Base-by-base conservation (phyloP, 768 basidiomycete genomes). In the Rhodotorula toruloides region DNA sequence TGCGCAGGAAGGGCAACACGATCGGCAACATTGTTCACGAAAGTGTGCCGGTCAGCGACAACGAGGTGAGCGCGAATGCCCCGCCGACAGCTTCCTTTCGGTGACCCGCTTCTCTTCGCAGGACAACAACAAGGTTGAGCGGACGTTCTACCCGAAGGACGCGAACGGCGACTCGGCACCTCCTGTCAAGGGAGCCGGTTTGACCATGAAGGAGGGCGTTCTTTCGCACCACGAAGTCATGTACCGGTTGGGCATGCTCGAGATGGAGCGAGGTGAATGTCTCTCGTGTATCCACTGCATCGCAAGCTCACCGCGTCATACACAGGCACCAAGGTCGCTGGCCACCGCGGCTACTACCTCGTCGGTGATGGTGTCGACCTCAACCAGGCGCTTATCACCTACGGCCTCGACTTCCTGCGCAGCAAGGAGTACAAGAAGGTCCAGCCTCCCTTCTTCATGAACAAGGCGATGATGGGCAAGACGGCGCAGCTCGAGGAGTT, bases 141-240 rank as follows among this genome's bases (percentile, higher is more conserved):
- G 85, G 65, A 90, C 85, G 61, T 98, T 89, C 88, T 87, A 91
- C 79, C 91, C 93, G 2, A 83, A 85, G 43, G 88, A 87, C 12
- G 86, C 80, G 36, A 85, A 90, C 71, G 88, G 87, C 31, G 84
- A 87, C 72, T 73, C 67, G 44, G 58, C 65, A 8, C 60, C 61
- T 27, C 71, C 71, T 1, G 50, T 54, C 57, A 68, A 68, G 63
- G 71, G 71, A 14, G 63, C 42, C 8, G 67, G 61, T 21, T 49
- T 65, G 21, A 58, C 54, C 22, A 84, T 83, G 76, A 72, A 76
- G 25, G 79, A 82, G 7, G 87, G 84, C 54, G 91, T 98, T 75
- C 83, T 98, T 79, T 87, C 94, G n/a, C 96, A 99, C 77, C 93
- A 99, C 74, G 96, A 99, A 80, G 91, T 98, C 32, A 83, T 99